Base-by-base conservation (phyloP, 2,329 filamentous ascomycete genomes). In the Huntiella decipiens region DNA sequence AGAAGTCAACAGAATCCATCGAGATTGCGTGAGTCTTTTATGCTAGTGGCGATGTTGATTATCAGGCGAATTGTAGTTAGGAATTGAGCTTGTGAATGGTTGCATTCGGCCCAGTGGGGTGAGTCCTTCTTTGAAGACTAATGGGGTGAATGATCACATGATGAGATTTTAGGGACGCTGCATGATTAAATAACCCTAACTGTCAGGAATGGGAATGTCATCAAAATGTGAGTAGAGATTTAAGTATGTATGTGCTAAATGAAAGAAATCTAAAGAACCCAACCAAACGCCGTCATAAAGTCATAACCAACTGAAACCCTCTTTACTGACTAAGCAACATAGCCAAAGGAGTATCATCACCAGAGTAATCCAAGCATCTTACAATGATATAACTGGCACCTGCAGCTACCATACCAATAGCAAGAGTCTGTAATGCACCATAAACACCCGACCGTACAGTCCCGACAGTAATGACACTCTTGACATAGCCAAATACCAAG, bases 341-440 rank as follows among this genome's bases (percentile, higher is more conserved):
- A 28, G 22, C 22, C 22, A 28, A 28, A 10, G 22, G 22, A 7
- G 28, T 38, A 13, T 45, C 43, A 39, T 39, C 43, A 12, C 38
- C 43, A 41, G 36, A 15, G 13, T 45, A 53, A 51, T 74, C 71
- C 50, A 79, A 62, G n/a, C 65, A 57, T 50, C 69, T 66, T 22
- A 80, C 74, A 48, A 80, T 69, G 3, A 61, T 67, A 58, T 81
- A 79, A 16, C 77, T 77, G 6, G 76, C 74, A 1, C 71, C 77
- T 1, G 78, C 78, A 4, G 78, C 78, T 47, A 79, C 52, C 11
- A 74, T 71, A 28, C 78, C 78, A 38, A 82, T 70, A 15, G 77
- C 54, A 38, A 79, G 60, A 57, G 79, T 82, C 60, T 81, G 73
- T 22, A 75, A 43, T 0, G 75, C 76, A 5, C 76, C 76, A 60